Evolutionary conservation across 805 yeast species (phyloP).

Genomic region (Candida saitoana): DNA sequence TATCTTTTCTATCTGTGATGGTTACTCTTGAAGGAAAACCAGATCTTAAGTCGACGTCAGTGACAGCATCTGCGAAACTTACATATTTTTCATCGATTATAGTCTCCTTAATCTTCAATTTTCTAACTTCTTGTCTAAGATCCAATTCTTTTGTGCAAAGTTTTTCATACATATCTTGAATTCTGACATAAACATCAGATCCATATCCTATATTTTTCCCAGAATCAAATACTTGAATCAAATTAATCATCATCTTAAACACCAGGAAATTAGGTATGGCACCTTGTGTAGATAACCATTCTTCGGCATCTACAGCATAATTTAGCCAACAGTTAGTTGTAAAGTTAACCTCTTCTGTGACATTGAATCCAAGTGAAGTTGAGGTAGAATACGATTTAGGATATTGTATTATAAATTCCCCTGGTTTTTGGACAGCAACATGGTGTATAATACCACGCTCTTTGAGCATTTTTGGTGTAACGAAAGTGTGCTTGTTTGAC

Average conservation of each 20-base stretch:
- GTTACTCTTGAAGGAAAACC: slow-evolving; percentile 56
- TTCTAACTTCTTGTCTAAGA: slow-evolving; percentile 35
- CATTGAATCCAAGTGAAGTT: slow-evolving; percentile 52
- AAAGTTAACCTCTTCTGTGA: slow-evolving; percentile 55
- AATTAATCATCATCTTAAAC: slow-evolving; percentile 44
- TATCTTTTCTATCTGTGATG: slow-evolving; percentile 22
- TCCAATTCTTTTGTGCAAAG: slow-evolving; percentile 42
- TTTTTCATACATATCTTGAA: slow-evolving; percentile 29
- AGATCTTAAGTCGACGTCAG: slow-evolving; percentile 51
- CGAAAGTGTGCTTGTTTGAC: slow-evolving; percentile 40
- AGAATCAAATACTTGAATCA: slow-evolving; percentile 41
- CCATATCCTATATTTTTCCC: slow-evolving; percentile 28
- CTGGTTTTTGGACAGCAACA: slow-evolving; percentile 53
- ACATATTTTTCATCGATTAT: slow-evolving; percentile 26
- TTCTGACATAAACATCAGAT: slow-evolving; percentile 27
- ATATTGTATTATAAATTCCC: slow-evolving; percentile 55
- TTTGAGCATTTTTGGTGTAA: slow-evolving; percentile 49
- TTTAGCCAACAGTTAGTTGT: slow-evolving; percentile 57
- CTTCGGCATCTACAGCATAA: slow-evolving; percentile 44
- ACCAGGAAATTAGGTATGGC: slow-evolving; percentile 52
- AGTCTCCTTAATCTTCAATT: slow-evolving; percentile 19
- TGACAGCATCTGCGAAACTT: slow-evolving; percentile 36
- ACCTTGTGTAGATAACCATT: slow-evolving; percentile 47
- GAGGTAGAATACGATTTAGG: slow-evolving; percentile 52
- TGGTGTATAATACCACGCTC: slow-evolving; percentile 46